Conservation (phyloP, 2,329 filamentous ascomycete species). For the Coniochaeta sp. region DNA sequence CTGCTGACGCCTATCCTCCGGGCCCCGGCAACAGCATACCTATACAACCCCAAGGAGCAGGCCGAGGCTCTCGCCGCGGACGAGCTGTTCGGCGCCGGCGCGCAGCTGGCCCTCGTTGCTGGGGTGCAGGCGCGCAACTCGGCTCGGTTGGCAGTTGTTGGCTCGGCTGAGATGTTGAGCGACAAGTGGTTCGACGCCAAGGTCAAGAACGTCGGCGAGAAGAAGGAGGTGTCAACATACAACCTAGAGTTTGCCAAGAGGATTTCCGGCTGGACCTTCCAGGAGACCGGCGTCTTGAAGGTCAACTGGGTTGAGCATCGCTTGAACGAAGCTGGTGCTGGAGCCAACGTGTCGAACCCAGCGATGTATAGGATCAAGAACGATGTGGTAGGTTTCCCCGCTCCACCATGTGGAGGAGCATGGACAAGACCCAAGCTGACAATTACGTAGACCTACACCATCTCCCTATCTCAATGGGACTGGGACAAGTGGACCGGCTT, state of each 20-base stretch:
- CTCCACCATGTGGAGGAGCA: background rate
- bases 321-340: conserved; percentile 43
- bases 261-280: conserved; percentile 90
- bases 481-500: conserved; percentile 72
- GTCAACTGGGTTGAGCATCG: conserved; percentile 80
- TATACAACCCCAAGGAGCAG: conserved; percentile 89
- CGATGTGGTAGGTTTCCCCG: conserved; percentile 67
- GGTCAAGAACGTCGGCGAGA: conserved; percentile 53
- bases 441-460: conserved; percentile 62
- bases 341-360: conserved; percentile 62
- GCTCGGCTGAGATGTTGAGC: conserved; percentile 78
- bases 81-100: conserved; percentile 77
- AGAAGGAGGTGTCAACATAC: conserved; percentile 51
- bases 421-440: conserved; percentile 16
- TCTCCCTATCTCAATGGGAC: conserved; percentile 80
- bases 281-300: conserved; percentile 83
- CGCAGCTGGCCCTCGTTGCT: conserved; percentile 78
- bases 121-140: conserved; percentile 88
- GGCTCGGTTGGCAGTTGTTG: conserved; percentile 78
- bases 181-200: conserved; percentile 82
- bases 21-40: conserved; percentile 80
- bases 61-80: conserved; percentile 50
- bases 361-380: conserved; percentile 93
- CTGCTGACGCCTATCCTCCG: conserved; percentile 76
- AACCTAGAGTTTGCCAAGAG: conserved; percentile 83